phyloP scores from a whole-genome alignment of 352 stramenopile species.

The Plasmopara muralis region DNA sequence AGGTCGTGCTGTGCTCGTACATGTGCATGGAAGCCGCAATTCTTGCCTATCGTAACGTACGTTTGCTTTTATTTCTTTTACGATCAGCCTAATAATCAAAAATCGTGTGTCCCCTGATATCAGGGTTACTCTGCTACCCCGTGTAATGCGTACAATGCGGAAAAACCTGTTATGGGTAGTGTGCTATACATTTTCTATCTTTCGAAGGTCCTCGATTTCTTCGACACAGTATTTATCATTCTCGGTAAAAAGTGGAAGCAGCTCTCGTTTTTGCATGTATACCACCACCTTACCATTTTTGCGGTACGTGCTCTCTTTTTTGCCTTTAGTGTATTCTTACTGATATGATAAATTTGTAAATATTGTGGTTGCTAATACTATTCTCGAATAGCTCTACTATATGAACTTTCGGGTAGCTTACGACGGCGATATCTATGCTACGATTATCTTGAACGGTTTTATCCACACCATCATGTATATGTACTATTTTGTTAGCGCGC shows the following conservation, averaged over 20 bases:
- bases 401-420: slow-evolving; percentile 90
- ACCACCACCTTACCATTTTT: slow-evolving; percentile 97
- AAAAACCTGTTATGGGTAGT: slow-evolving; percentile 90
- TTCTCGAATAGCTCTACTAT: slow-evolving; percentile 85
- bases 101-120: slow-evolving; percentile 6
- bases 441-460: slow-evolving; percentile 95
- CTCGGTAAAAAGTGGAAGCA: slow-evolving; percentile 97
- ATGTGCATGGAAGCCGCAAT: slow-evolving; percentile 94
- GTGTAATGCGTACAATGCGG: slow-evolving; percentile 88
- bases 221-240: slow-evolving; percentile 97
- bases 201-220: slow-evolving; percentile 93
- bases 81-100: neutral
- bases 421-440: slow-evolving; percentile 96
- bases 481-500: slow-evolving; percentile 97
- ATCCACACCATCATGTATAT: slow-evolving; percentile 99
- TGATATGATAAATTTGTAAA: neutral
- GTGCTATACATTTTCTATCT: slow-evolving; percentile 98
- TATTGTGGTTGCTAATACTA: neutral
- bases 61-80: neutral
- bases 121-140: slow-evolving; percentile 85
- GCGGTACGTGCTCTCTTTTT: slow-evolving; percentile 31
- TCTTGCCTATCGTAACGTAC: slow-evolving; percentile 86
- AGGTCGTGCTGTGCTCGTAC: slow-evolving; percentile 95
- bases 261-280: slow-evolving; percentile 96
- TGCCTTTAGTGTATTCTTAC: neutral